These are phyloP conservation scores for Pyrenochaeta sp. DNA, from an alignment of 2,329 filamentous ascomycete species.

Conservation along the genomic window DNA sequence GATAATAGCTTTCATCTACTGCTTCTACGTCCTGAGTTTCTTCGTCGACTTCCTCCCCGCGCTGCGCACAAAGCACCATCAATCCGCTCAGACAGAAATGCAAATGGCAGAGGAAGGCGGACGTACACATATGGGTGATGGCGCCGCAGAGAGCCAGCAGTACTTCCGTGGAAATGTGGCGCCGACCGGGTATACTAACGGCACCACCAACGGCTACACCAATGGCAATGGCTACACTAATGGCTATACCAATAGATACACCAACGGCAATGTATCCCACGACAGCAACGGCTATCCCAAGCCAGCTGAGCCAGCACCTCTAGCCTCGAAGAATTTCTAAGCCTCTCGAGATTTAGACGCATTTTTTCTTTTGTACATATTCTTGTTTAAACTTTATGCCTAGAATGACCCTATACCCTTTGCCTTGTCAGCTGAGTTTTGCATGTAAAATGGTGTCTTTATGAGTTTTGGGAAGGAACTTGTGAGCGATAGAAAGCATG, in stretches of 20 bases:
- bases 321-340: conserved; percentile 43
- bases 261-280: conserved; percentile 28
- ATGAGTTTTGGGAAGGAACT: background rate
- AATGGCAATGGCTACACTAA: conserved; percentile 26
- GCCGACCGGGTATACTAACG: conserved; percentile 10
- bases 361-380: conserved; percentile 13
- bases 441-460: background rate
- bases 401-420: conserved; percentile 15
- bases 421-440: conserved; percentile 2
- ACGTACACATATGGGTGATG: conserved; percentile 25
- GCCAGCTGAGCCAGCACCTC: conserved; percentile 25
- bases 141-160: conserved; percentile 33
- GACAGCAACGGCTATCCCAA: conserved; percentile 22
- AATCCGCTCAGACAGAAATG: conserved; percentile 48
- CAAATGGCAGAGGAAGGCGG: conserved; percentile 38
- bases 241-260: conserved; percentile 17
- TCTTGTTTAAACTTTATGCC: conserved; percentile 3
- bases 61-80: conserved; percentile 64
- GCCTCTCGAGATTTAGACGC: background rate
- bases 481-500: background rate
- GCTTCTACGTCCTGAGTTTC: conserved; percentile 87
- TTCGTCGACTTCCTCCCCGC: conserved; percentile 87
- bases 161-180: conserved; percentile 37
- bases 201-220: conserved; percentile 22
- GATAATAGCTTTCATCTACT: conserved; percentile 83